phyloP scores from a whole-genome alignment of 768 basidiomycete genomes.

The Suillus paluster region DNA sequence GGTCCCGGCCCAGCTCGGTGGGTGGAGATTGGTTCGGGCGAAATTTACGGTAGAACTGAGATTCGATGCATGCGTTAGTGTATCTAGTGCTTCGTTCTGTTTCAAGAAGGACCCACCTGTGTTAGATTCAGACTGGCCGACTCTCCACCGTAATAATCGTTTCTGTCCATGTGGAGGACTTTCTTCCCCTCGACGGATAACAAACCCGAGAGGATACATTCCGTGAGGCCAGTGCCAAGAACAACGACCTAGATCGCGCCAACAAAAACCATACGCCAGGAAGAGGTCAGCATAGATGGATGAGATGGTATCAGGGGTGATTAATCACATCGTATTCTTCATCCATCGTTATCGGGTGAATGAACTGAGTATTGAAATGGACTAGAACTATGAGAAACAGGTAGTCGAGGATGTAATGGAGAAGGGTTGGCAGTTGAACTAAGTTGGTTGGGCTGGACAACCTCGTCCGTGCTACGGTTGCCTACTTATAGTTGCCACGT shows the following conservation, averaged over 20 bases:
- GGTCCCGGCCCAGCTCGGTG: slow-evolving; percentile 88
- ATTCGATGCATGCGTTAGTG: slow-evolving; percentile 25
- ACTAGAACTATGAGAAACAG: slow-evolving; percentile 10
- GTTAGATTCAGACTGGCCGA: slow-evolving; percentile 96
- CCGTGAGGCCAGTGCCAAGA: slow-evolving; percentile 96
- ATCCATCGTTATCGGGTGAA: slow-evolving; percentile 71
- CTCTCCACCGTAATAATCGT: slow-evolving; percentile 99
- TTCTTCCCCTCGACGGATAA: slow-evolving; percentile 99
- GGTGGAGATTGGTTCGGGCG: slow-evolving; percentile 77
- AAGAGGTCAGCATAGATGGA: slow-evolving; percentile 9
- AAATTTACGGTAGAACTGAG: slow-evolving; percentile 95
- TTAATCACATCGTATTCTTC: slow-evolving; percentile 93
- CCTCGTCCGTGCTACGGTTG: background rate
- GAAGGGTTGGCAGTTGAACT: slow-evolving; percentile 3
- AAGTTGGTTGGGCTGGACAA: background rate
- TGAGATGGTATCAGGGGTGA: slow-evolving; percentile 3
- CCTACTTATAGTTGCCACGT: slow-evolving; percentile 39
- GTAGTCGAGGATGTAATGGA: background rate
- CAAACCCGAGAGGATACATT: slow-evolving; percentile 97
- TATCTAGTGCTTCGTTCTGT: background rate
- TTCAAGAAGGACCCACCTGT: slow-evolving; percentile 61
- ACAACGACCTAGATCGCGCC: slow-evolving; percentile 69
- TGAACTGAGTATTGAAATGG: slow-evolving; percentile 14
- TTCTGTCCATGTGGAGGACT: slow-evolving; percentile 98
- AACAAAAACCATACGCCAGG: slow-evolving; percentile 9